These are phyloP conservation scores for Phaffomyces opuntiae DNA, from an alignment of 805 yeast species.

Conservation along the genomic window DNA sequence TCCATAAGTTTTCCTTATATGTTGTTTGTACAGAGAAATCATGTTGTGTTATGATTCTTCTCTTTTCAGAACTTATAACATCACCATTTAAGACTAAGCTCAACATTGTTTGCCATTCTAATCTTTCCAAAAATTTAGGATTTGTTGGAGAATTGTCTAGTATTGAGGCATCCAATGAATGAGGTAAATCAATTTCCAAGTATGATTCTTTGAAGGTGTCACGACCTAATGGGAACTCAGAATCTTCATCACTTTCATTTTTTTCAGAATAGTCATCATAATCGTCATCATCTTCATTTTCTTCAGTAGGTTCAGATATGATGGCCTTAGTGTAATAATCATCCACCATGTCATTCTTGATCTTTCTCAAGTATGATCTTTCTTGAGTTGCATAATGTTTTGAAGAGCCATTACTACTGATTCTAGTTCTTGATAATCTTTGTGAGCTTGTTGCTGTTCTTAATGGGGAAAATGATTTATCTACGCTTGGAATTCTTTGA, in stretches of 20 bases:
- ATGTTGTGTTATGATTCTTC: constrained; percentile 52
- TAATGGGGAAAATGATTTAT: constrained; percentile 18
- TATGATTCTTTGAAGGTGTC: constrained; percentile 30
- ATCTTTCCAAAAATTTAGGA: constrained; percentile 54
- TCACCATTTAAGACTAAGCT: constrained; percentile 90
- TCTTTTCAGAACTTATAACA: constrained; percentile 85
- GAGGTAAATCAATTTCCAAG: constrained; percentile 40
- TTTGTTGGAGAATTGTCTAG: constrained; percentile 21
- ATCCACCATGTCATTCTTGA: constrained; percentile 54
- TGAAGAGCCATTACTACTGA: constrained; percentile 1
- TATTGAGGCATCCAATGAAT: constrained; percentile 15
- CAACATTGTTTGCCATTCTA: constrained; percentile 96
- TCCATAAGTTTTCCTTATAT: constrained; percentile 74
- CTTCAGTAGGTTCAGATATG: constrained; percentile 32
- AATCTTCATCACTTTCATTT: constrained; percentile 4
- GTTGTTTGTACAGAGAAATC: constrained; percentile 47
- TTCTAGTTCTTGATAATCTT: constrained; percentile 13
- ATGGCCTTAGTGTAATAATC: constrained; percentile 71
- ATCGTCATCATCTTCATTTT: constrained; percentile 26
- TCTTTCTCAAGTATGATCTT: constrained; percentile 53
- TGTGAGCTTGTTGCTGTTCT: constrained; percentile 20
- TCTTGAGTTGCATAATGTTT: constrained; percentile 45
- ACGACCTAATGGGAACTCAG: constrained; percentile 4
- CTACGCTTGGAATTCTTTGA: constrained; percentile 17
- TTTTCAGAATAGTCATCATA: constrained; percentile 24